phyloP scores from a whole-genome alignment of 495 filamentous ascomycete species.

The Penicillium flavigenum region DNA sequence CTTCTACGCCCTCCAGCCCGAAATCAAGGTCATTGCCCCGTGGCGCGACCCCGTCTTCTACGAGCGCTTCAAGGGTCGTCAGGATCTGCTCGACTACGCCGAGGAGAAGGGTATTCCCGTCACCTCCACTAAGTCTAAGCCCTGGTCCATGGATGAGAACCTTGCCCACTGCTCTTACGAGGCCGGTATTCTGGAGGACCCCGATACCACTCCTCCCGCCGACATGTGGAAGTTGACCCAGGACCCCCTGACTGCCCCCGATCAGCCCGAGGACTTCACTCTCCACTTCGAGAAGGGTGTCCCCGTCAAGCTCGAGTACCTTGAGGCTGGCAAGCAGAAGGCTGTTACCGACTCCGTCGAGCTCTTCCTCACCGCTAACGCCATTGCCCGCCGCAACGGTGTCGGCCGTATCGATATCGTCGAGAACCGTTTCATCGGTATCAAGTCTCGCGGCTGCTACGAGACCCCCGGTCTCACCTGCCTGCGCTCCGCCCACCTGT shows the following conservation, averaged over 20 bases:
- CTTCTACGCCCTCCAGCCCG: conserved; percentile 71
- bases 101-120: conserved; percentile 76
- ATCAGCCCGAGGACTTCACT: conserved; percentile 73
- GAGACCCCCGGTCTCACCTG: conserved; percentile 74
- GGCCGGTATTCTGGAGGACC: conserved; percentile 63
- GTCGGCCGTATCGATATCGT: conserved; percentile 89
- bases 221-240: conserved; percentile 85
- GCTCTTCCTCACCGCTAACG: conserved; percentile 76
- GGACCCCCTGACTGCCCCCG: conserved; percentile 73
- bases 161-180: conserved; percentile 90
- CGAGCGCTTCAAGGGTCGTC: conserved; percentile 76
- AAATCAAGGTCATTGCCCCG: conserved; percentile 83
- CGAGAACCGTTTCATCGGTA: conserved; percentile 82
- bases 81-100: conserved; percentile 88
- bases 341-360: conserved; percentile 71
- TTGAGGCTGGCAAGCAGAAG: conserved; percentile 52
- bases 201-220: conserved; percentile 58
- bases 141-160: conserved; percentile 83
- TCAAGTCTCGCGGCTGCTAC: conserved; percentile 91
- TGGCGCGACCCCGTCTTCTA: conserved; percentile 87
- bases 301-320: conserved; percentile 66
- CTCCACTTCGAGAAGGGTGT: conserved; percentile 83
- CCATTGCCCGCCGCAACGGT: conserved; percentile 73
- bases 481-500: conserved; percentile 71
- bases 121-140: conserved; percentile 80